Evolutionary conservation across 2,329 filamentous ascomycete species (phyloP).

Genomic region (Diaporthe helianthi): DNA sequence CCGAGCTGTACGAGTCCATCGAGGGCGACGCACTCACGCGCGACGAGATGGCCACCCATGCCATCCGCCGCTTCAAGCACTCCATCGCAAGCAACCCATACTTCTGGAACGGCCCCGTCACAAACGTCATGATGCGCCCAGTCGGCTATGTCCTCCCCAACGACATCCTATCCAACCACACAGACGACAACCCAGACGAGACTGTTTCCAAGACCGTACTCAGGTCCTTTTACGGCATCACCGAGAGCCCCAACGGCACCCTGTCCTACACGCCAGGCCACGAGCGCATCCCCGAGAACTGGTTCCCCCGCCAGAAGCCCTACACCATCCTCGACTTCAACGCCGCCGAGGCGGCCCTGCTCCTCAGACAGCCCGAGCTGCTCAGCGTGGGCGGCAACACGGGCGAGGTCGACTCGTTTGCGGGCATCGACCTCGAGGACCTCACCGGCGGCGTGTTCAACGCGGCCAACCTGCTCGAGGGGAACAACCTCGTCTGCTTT

Average conservation of each 20-base stretch:
- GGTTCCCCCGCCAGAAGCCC: constrained; percentile 40
- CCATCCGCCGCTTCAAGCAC: constrained; percentile 52
- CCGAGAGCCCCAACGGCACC: constrained; percentile 39
- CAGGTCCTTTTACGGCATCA: constrained; percentile 45
- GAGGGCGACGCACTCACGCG: background rate
- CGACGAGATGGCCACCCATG: constrained; percentile 47
- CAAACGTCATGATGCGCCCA: constrained; percentile 42
- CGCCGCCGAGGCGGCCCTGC: constrained; percentile 19
- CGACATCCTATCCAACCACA: constrained; percentile 38
- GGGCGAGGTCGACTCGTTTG: constrained; percentile 40
- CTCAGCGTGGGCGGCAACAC: constrained; percentile 42
- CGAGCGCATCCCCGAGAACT: constrained; percentile 51
- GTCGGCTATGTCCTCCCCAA: constrained; percentile 26
- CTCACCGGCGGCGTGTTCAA: constrained; percentile 41
- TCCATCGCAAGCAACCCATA: constrained; percentile 43
- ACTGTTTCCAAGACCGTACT: constrained; percentile 47
- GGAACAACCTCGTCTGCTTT: constrained; percentile 49
- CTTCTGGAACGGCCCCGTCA: constrained; percentile 43
- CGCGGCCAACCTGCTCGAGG: constrained; percentile 37
- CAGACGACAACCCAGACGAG: constrained; percentile 45
- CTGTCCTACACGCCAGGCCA: constrained; percentile 43
- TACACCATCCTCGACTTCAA: constrained; percentile 43
- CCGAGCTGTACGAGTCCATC: constrained; percentile 36
- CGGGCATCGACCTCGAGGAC: constrained; percentile 38
- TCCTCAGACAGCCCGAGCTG: constrained; percentile 31